Conservation (phyloP, 2,329 filamentous ascomycete species). For the Xylaria multiplex region DNA sequence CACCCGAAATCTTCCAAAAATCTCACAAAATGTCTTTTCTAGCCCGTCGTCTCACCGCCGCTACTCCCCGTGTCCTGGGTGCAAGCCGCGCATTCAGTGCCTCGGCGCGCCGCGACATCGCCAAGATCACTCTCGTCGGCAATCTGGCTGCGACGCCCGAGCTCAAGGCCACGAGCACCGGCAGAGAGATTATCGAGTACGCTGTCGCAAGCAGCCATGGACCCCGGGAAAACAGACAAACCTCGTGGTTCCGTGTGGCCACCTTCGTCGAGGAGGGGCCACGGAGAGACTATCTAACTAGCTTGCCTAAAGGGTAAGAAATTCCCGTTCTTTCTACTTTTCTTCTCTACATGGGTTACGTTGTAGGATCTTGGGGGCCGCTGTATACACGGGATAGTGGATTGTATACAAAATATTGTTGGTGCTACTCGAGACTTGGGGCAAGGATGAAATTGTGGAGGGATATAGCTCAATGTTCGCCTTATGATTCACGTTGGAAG, state of each 20-base stretch:
- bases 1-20: neutral
- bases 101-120: conserved; percentile 71
- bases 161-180: conserved; percentile 73
- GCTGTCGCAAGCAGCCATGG: conserved; percentile 76
- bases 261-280: conserved; percentile 76
- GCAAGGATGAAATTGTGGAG: neutral
- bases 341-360: neutral
- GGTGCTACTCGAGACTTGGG: neutral
- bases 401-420: neutral
- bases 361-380: neutral
- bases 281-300: conserved; percentile 76
- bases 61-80: conserved; percentile 48
- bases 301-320: conserved; percentile 84
- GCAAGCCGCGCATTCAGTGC: conserved; percentile 79
- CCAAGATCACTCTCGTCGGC: conserved; percentile 87
- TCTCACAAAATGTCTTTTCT: conserved; percentile 55
- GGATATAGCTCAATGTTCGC: neutral
- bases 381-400: neutral
- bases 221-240: conserved; percentile 73
- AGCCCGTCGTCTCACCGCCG: conserved; percentile 62
- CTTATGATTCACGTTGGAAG: neutral
- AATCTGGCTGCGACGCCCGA: conserved; percentile 85
- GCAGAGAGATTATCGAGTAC: conserved; percentile 81
- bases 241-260: conserved; percentile 86
- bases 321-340: conserved; percentile 40